Percentiles rank a stretch among this genome's conserved stretches.
phyloP scores from a whole-genome alignment of 177 flowering plant species.

The Telopea speciosissima region DNA sequence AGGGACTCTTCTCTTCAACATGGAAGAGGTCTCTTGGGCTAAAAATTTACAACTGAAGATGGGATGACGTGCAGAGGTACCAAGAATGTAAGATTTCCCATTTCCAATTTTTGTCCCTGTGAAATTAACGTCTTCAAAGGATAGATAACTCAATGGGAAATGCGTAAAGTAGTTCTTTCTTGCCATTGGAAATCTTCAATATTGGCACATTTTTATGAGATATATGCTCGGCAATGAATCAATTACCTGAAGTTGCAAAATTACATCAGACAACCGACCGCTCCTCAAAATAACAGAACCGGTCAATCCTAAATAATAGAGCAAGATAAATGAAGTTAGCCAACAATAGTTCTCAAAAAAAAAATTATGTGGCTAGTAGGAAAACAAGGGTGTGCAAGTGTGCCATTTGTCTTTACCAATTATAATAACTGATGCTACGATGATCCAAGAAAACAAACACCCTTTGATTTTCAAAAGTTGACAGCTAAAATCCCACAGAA shows the following conservation, averaged over 20 bases:
- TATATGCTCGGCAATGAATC: too few species aligned
- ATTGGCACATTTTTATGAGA: neutral
- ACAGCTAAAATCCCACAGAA: neutral
- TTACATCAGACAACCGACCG: conserved; percentile 22
- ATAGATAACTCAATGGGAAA: neutral
- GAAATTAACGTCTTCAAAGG: neutral
- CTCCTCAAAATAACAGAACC: conserved; percentile 22
- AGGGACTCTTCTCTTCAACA: too few species aligned
- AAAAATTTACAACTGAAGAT: too few species aligned
- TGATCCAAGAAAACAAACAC: too few species aligned
- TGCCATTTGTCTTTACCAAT: neutral
- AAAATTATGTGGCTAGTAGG: too few species aligned
- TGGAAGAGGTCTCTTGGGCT: too few species aligned
- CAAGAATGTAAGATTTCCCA: too few species aligned
- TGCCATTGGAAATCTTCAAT: neutral
- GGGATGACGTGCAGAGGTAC: too few species aligned
- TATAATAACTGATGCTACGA: neutral
- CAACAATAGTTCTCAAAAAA: neutral
- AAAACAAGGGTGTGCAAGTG: neutral
- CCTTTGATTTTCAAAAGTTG: neutral
- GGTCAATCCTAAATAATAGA: conserved; percentile 17
- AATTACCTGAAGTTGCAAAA: conserved; percentile 18
- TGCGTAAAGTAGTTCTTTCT: conserved; percentile 2
- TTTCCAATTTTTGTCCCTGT: neutral
- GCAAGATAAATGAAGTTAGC: neutral